These are phyloP conservation scores for Alliaria petiolata DNA, from an alignment of 345 rosid genomes.

Conservation along the genomic window DNA sequence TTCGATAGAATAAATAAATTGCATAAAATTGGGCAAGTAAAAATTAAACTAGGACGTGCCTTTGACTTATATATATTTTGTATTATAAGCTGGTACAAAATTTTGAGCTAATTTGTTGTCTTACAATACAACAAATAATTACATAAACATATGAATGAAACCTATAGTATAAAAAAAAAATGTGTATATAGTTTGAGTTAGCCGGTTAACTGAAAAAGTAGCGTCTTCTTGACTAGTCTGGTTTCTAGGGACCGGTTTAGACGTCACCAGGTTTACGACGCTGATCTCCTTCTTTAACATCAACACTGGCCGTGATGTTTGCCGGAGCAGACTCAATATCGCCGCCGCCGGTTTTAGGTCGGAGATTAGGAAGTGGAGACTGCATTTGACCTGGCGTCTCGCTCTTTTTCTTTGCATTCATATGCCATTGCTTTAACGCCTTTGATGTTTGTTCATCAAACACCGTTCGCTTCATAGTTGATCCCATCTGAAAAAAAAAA, in stretches of 20 bases:
- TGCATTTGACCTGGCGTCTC: constrained; percentile 25
- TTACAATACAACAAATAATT: not conserved
- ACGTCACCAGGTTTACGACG: constrained; percentile 28
- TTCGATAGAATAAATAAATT: no score
- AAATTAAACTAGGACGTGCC: no score
- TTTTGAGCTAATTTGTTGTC: no score
- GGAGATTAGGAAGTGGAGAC: not conserved
- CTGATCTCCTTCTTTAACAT: constrained; percentile 29
- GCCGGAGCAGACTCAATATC: constrained; percentile 42
- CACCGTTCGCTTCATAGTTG: constrained; percentile 89
- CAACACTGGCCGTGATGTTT: constrained; percentile 49
- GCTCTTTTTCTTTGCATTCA: constrained; percentile 53
- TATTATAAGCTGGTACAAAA: no score
- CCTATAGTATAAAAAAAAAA: not conserved
- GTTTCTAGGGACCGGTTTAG: constrained; percentile 17
- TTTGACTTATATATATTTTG: no score
- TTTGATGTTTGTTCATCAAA: constrained; percentile 87
- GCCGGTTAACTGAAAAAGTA: constrained; percentile 1
- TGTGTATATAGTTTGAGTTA: not conserved
- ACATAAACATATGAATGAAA: constrained; percentile 1
- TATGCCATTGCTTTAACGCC: constrained; percentile 85
- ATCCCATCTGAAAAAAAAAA: constrained; percentile 69
- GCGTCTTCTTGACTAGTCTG: not conserved
- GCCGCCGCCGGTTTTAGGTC: constrained; percentile 13
- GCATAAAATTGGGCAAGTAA: no score